phyloP scores from a whole-genome alignment of 805 yeast genomes.

The Saccharomycopsis sp. region DNA sequence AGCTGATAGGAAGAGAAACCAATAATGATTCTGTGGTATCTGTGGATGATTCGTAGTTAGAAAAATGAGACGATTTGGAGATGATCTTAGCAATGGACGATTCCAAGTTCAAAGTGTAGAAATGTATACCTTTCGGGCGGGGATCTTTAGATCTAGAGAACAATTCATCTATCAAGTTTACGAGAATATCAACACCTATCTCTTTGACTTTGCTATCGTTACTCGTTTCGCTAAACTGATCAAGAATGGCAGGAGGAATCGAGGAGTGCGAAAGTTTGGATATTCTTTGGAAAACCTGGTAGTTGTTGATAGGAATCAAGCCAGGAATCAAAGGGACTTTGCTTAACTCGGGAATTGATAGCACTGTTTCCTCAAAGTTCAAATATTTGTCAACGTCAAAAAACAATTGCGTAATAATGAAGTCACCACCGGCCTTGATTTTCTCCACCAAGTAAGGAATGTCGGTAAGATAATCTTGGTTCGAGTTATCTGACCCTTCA shows the following conservation, averaged over 20 bases:
- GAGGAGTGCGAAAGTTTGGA: conserved; percentile 84
- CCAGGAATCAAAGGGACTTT: conserved; percentile 68
- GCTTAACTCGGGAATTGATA: conserved; percentile 31
- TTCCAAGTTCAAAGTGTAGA: conserved; percentile 88
- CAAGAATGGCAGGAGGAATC: conserved; percentile 54
- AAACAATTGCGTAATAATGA: conserved; percentile 84
- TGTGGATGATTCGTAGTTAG: conserved; percentile 23
- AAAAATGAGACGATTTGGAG: conserved; percentile 49
- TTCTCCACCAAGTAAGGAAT: conserved; percentile 77
- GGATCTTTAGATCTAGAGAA: conserved; percentile 35
- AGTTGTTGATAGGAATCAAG: conserved; percentile 85
- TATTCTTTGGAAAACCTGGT: conserved; percentile 74
- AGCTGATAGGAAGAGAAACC: conserved; percentile 67
- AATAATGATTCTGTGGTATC: conserved; percentile 58
- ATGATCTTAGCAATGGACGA: conserved; percentile 85
- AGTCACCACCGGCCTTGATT: conserved; percentile 91
- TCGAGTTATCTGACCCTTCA: conserved; percentile 59
- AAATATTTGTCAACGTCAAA: conserved; percentile 79
- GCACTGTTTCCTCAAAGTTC: conserved; percentile 46
- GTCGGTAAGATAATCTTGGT: conserved; percentile 57
- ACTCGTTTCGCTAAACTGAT: conserved; percentile 44
- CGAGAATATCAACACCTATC: conserved; percentile 71
- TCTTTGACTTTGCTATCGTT: conserved; percentile 79
- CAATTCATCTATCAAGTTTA: conserved; percentile 55
- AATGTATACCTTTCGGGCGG: conserved; percentile 75